A percentile compares a stretch with the other conserved stretches of the same genome.
Evolutionary conservation across 1,139 yeast species (phyloP).

Genomic region (Scheffersomyces illinoinensis): DNA sequence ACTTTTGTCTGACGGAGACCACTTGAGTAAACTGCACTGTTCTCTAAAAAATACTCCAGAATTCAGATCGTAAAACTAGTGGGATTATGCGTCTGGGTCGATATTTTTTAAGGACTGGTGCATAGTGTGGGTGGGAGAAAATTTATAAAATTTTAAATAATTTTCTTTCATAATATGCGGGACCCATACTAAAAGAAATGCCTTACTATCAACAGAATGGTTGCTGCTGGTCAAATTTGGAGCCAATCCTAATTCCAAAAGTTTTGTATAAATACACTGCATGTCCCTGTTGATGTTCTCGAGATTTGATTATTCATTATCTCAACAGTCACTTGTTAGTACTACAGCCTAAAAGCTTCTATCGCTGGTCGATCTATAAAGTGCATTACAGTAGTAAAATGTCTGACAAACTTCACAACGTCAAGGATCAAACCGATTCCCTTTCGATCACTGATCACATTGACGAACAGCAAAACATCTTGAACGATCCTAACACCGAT

Average conservation of each 20-base stretch:
- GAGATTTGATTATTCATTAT: too few species aligned
- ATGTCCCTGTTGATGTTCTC: neutral
- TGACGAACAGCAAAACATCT: constrained; percentile 5
- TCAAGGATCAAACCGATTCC: constrained; percentile 2
- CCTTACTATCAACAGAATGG: neutral
- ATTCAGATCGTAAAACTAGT: neutral
- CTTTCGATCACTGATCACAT: constrained; percentile 8
- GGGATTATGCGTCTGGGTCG: neutral
- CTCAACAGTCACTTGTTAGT: neutral
- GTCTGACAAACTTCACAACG: constrained; percentile 6
- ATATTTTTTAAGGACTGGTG: neutral
- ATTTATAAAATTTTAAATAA: too few species aligned
- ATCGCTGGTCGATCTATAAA: constrained; percentile 1
- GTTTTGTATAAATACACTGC: neutral
- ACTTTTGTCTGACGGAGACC: neutral
- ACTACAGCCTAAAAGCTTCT: neutral
- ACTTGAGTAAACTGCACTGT: neutral
- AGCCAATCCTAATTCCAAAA: neutral
- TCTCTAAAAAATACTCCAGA: neutral
- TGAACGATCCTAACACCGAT: constrained; percentile 4
- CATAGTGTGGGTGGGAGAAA: neutral
- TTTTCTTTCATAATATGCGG: neutral
- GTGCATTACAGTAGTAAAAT: constrained; percentile 1
- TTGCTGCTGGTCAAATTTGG: neutral
- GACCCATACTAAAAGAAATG: neutral